These are phyloP conservation scores for Nephromyces sp. DNA, from an alignment of 169 alveolate species.

Conservation along the genomic window DNA sequence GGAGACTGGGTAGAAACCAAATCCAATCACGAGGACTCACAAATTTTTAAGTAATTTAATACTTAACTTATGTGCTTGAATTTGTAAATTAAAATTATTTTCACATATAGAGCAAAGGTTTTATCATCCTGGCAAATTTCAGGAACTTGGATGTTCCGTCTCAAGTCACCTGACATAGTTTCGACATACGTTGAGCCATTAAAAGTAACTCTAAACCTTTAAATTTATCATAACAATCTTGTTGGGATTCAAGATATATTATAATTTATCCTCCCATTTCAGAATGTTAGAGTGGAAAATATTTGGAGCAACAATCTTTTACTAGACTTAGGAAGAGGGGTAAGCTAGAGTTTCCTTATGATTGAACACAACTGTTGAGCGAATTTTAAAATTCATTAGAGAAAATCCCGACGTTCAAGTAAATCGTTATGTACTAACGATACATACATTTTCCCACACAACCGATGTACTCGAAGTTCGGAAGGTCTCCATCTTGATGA, in stretches of 20 bases:
- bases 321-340: background rate
- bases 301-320: background rate
- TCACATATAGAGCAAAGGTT: constrained; percentile 15
- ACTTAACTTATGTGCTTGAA: too few relatives aligned
- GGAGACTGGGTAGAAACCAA: constrained; percentile 31
- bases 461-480: too few relatives aligned
- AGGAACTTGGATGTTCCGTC: constrained; percentile 10
- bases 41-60: constrained; percentile 18
- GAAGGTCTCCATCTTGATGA: too few relatives aligned
- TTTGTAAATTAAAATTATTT: too few relatives aligned
- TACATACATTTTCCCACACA: too few relatives aligned
- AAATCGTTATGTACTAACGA: too few relatives aligned
- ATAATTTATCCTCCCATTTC: background rate
- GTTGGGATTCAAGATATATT: too few relatives aligned
- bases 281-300: background rate
- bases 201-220: too few relatives aligned
- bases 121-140: background rate
- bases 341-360: background rate
- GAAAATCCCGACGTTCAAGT: background rate
- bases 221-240: too few relatives aligned
- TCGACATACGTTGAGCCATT: constrained; percentile 17
- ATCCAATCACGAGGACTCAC: constrained; percentile 27
- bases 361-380: background rate
- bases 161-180: constrained; percentile 23
- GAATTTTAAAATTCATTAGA: background rate